phyloP scores from a whole-genome alignment of 768 basidiomycete species.

The Pulveroboletus sp. region DNA sequence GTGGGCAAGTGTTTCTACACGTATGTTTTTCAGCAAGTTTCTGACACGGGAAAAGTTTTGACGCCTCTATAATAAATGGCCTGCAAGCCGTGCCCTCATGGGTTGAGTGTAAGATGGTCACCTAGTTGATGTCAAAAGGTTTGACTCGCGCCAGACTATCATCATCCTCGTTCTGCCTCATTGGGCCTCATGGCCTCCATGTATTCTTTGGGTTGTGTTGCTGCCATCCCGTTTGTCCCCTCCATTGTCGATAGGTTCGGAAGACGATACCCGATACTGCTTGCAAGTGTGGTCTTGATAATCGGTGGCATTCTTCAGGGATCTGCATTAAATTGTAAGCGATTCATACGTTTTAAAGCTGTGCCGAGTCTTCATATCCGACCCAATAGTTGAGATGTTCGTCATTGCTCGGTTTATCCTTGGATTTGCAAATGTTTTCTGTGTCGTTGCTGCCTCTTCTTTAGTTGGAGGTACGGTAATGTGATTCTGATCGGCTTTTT shows the following conservation, averaged over 20 bases:
- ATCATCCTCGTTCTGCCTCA: constrained; percentile 48
- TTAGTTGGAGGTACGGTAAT: constrained; percentile 16
- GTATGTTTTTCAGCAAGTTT: background rate
- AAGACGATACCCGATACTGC: constrained; percentile 14
- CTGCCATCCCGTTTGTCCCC: constrained; percentile 41
- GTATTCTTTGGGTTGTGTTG: constrained; percentile 57
- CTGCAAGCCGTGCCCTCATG: constrained; percentile 56
- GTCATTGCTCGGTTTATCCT: constrained; percentile 16
- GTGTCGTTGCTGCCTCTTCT: constrained; percentile 18
- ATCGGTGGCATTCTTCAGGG: constrained; percentile 16
- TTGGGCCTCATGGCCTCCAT: constrained; percentile 35
- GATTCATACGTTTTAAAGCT: too few relatives aligned
- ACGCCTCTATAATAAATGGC: constrained; percentile 59
- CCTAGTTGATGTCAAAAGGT: background rate
- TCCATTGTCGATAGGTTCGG: constrained; percentile 8
- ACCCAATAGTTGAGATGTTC: constrained; percentile 11
- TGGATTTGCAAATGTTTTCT: constrained; percentile 11
- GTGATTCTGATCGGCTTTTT: too few relatives aligned
- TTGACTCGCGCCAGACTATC: constrained; percentile 39
- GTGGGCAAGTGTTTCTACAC: constrained; percentile 8
- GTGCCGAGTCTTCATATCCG: background rate
- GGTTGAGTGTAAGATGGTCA: constrained; percentile 42
- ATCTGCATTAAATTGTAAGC: constrained; percentile 12
- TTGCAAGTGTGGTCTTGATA: constrained; percentile 7
- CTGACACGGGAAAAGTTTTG: constrained; percentile 12